A percentile compares a stretch with the other conserved stretches of the same genome.
phyloP scores from a whole-genome alignment of 306 rosid genomes.

The Cotoneaster glaucophyllus region DNA sequence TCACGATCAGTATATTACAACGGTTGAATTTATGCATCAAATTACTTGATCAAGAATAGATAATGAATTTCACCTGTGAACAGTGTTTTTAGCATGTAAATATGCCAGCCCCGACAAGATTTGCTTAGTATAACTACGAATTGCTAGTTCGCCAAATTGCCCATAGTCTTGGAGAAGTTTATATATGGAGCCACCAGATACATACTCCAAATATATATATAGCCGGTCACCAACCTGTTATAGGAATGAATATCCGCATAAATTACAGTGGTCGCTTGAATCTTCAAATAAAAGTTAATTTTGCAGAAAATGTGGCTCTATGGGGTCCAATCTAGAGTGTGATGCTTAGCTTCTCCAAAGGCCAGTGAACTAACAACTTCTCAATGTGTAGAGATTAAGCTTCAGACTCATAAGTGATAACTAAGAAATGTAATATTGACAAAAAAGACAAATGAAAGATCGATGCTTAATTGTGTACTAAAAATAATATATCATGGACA shows the following conservation, averaged over 20 bases:
- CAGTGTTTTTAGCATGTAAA: constrained; percentile 84
- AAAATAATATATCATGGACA: neutral
- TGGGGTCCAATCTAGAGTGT: neutral
- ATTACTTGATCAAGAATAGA: constrained; percentile 14
- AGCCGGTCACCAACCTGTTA: constrained; percentile 80
- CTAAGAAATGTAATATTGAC: constrained; percentile 7
- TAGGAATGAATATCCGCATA: constrained; percentile 24
- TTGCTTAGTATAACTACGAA: constrained; percentile 91
- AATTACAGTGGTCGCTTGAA: neutral
- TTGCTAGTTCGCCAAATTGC: constrained; percentile 72
- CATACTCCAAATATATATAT: constrained; percentile 93
- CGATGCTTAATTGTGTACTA: neutral
- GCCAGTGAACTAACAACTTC: neutral
- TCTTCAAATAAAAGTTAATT: neutral
- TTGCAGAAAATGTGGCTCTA: neutral
- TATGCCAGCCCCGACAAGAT: constrained; percentile 94
- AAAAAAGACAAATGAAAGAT: constrained; percentile 2
- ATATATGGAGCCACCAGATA: constrained; percentile 94
- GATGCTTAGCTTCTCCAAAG: neutral
- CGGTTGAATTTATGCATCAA: constrained; percentile 9
- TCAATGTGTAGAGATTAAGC: neutral
- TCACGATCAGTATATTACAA: constrained; percentile 3
- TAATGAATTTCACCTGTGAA: constrained; percentile 67
- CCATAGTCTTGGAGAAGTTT: constrained; percentile 97
- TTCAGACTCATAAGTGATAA: constrained; percentile 1